phyloP scores from a whole-genome alignment of 768 basidiomycete species.

The Tremella mesenterica region DNA sequence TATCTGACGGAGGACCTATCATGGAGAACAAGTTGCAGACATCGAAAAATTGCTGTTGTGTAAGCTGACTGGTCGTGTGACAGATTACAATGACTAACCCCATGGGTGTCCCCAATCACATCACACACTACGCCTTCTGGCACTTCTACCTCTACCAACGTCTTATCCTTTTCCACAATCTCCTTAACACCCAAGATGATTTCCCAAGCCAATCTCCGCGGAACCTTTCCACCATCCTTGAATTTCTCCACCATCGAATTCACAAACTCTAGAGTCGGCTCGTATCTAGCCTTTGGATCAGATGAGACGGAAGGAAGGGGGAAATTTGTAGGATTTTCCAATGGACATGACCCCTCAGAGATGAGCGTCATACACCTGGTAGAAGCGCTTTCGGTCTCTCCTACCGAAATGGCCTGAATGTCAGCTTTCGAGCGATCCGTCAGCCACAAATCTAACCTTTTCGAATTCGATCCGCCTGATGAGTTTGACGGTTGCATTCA shows the following conservation, averaged over 20 bases:
- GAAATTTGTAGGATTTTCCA: constrained; percentile 56
- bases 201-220: constrained; percentile 88
- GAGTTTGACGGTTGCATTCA: constrained; percentile 82
- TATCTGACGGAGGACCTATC: constrained; percentile 73
- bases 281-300: constrained; percentile 49
- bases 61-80: background rate
- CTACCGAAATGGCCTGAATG: constrained; percentile 67
- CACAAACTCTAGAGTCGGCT: constrained; percentile 69
- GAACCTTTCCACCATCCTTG: constrained; percentile 84
- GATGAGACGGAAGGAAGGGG: constrained; percentile 65
- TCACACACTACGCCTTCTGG: constrained; percentile 73
- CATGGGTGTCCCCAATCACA: constrained; percentile 69
- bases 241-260: constrained; percentile 82
- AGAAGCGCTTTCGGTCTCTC: constrained; percentile 74
- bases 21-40: constrained; percentile 75
- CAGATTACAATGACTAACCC: constrained; percentile 41
- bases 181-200: constrained; percentile 80
- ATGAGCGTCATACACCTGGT: constrained; percentile 71
- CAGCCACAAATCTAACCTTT: constrained; percentile 61
- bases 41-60: constrained; percentile 84
- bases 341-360: constrained; percentile 65
- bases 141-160: constrained; percentile 66
- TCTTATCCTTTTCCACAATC: constrained; percentile 66
- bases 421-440: background rate
- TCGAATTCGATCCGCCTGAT: constrained; percentile 84